Percentiles rank a stretch among this genome's conserved stretches.
These are phyloP conservation scores for Parietaria judaica DNA, from an alignment of 306 rosid genomes.

Conservation along the genomic window DNA sequence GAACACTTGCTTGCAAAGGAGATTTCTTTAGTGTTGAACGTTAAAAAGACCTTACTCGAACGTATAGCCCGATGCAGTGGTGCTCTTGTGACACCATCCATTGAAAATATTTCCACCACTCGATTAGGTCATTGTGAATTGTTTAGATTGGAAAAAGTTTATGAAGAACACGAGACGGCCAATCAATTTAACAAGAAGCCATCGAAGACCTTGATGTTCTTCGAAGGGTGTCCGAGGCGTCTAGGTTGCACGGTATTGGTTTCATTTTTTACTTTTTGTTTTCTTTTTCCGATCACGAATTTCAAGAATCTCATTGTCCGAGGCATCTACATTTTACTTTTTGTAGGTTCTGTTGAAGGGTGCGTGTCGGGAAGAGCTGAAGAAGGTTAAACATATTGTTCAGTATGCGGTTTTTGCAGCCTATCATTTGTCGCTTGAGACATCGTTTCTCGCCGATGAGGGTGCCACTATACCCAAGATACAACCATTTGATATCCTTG, in stretches of 20 bases:
- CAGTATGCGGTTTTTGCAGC: slow-evolving; percentile 95
- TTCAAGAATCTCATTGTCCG: slow-evolving; percentile 9
- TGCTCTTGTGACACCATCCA: slow-evolving; percentile 68
- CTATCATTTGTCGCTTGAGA: slow-evolving; percentile 94
- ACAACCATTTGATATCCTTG: slow-evolving; percentile 30
- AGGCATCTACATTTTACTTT: no score
- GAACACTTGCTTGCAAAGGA: slow-evolving; percentile 75
- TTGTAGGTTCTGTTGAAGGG: slow-evolving; percentile 87
- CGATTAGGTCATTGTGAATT: slow-evolving; percentile 84
- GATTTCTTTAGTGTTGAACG: slow-evolving; percentile 91
- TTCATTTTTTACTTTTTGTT: slow-evolving; percentile 2
- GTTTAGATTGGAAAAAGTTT: slow-evolving; percentile 65
- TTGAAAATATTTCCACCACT: slow-evolving; percentile 54
- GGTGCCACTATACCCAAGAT: slow-evolving; percentile 93
- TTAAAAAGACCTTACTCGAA: slow-evolving; percentile 79
- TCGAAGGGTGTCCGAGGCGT: slow-evolving; percentile 96
- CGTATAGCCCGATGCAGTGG: slow-evolving; percentile 92
- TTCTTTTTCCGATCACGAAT: background rate
- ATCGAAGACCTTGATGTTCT: slow-evolving; percentile 86
- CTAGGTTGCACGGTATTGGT: slow-evolving; percentile 86
- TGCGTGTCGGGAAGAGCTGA: slow-evolving; percentile 60
- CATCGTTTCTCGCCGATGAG: slow-evolving; percentile 96
- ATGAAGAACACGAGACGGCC: slow-evolving; percentile 57
- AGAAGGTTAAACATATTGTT: slow-evolving; percentile 81
- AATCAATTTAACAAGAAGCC: slow-evolving; percentile 67